Base-by-base conservation (phyloP, 2,329 filamentous ascomycete species). In the Beauveria medogensis region DNA sequence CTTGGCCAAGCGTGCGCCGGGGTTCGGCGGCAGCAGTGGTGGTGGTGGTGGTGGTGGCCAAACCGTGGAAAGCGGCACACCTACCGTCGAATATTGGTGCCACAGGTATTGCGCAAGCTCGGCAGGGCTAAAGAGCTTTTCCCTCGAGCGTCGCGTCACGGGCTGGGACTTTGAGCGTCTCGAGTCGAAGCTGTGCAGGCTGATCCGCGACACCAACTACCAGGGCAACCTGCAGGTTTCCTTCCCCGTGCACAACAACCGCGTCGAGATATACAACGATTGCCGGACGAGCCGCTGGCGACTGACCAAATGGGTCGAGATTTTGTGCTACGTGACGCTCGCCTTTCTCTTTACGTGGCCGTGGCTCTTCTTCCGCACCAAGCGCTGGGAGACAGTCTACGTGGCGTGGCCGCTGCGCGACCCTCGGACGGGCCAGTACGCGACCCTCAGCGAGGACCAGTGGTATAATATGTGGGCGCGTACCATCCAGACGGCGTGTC, bases 261-360 rank as follows among this genome's bases (percentile, higher is more conserved):
- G 76, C 24, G 76, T 89, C 22, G 81, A 87, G 56, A 78, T 90
- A 52, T 89, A 87, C 74, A 89, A 83, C 58, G 77, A 81, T 5
- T 83, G 82, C 65, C 77, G 74, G 55, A 75, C 84, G 63, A 91
- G 90, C 68, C 73, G 77, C 34, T 89, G 86, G 82, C 83, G 89
- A 0, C 75, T 85, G 51, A 86, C 79, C 1, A 70, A 69, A 7
- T 90, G 85, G 85, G 76, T 91, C 50, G 75, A 80, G 47, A 82
- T 83, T 77, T 50, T 90, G 10, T 90, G 86, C 74, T 85, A 83
- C 69, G 70, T 89, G 6, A 85, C 85, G 0, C 83, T 91, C 63
- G 71, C 89, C 14, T 88, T 88, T 80, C 68, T 92, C 61, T 77
- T 92, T 65, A 77, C 82, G 3, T 92, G 89, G 89, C 89, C 89